Evolutionary conservation across 1,284 basidiomycete genomes (phyloP).

Genomic region (Golubevia sp.): DNA sequence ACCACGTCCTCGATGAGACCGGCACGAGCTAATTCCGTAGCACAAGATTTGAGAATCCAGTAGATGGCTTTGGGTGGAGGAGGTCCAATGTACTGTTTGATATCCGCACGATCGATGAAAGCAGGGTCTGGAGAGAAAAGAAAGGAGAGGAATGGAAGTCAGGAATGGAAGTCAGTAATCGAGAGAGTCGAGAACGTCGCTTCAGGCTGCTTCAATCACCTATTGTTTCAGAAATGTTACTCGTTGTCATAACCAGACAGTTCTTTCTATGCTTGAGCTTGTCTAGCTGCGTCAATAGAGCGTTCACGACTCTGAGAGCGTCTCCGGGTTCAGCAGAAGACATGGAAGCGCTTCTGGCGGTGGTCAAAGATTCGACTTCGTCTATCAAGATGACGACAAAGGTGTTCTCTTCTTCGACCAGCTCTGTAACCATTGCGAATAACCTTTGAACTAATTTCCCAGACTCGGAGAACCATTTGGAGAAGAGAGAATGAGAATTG

Average conservation of each 20-base stretch:
- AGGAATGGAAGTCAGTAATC: neutral
- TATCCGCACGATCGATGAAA: constrained; percentile 95
- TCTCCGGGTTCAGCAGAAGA: constrained; percentile 93
- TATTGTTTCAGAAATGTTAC: constrained; percentile 91
- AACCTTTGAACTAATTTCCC: constrained; percentile 95
- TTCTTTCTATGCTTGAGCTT: constrained; percentile 91
- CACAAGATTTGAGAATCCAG: constrained; percentile 83
- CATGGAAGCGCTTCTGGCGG: constrained; percentile 89
- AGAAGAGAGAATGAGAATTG: constrained; percentile 94
- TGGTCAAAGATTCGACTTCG: constrained; percentile 94
- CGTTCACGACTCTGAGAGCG: constrained; percentile 94
- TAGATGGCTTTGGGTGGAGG: constrained; percentile 89
- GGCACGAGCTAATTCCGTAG: constrained; percentile 77
- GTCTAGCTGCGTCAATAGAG: constrained; percentile 93
- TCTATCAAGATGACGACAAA: constrained; percentile 96
- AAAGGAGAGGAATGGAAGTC: neutral
- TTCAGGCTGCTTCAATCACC: constrained; percentile 65
- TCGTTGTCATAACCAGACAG: constrained; percentile 93
- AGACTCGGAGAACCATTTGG: constrained; percentile 97
- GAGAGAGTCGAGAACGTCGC: neutral
- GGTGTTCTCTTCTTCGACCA: constrained; percentile 82
- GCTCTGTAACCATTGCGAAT: constrained; percentile 84
- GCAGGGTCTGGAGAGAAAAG: constrained; percentile 73
- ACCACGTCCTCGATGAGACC: constrained; percentile 73
- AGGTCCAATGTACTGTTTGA: constrained; percentile 89